Conservation (phyloP, 2,329 filamentous ascomycete genomes). For the Neoscytalidium dimidiatum region DNA sequence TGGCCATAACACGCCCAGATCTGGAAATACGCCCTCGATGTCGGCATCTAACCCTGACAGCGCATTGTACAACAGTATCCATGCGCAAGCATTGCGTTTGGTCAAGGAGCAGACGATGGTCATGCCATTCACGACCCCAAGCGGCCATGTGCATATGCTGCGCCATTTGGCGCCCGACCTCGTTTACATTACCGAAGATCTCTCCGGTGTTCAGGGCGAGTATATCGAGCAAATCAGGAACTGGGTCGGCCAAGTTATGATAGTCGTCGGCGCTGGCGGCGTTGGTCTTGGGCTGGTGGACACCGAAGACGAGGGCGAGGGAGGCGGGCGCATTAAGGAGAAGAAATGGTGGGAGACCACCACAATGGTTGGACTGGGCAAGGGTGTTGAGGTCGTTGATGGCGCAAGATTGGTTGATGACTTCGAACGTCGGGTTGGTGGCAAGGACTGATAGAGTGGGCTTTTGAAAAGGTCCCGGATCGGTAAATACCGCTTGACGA, state of each 20-base stretch:
- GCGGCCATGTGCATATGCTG: conserved; percentile 82
- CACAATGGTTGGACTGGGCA: conserved; percentile 76
- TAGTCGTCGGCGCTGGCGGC: conserved; percentile 56
- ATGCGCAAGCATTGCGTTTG: conserved; percentile 74
- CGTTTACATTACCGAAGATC: conserved; percentile 84
- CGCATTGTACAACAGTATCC: conserved; percentile 74
- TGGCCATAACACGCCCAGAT: conserved; percentile 37
- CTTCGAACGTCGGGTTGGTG: conserved; percentile 77
- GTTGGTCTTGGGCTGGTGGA: conserved; percentile 53
- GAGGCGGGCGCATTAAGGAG: conserved; percentile 58
- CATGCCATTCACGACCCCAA: conserved; percentile 82
- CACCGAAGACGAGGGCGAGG: conserved; percentile 70
- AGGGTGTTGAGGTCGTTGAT: conserved; percentile 87
- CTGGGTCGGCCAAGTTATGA: conserved; percentile 64
- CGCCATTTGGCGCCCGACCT: conserved; percentile 82
- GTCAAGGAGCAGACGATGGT: conserved; percentile 87
- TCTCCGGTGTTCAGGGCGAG: conserved; percentile 74
- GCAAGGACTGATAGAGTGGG: conserved; percentile 43
- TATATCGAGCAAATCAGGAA: conserved; percentile 64
- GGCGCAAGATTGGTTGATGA: conserved; percentile 80
- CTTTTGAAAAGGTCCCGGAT: not conserved
- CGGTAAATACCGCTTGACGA: conserved; percentile 3
- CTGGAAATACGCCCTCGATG: conserved; percentile 23
- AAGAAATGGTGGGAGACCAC: conserved; percentile 64
- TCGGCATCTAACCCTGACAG: conserved; percentile 33